Evolutionary conservation across 768 basidiomycete species (phyloP).

Genomic region (Pholiota microspora): DNA sequence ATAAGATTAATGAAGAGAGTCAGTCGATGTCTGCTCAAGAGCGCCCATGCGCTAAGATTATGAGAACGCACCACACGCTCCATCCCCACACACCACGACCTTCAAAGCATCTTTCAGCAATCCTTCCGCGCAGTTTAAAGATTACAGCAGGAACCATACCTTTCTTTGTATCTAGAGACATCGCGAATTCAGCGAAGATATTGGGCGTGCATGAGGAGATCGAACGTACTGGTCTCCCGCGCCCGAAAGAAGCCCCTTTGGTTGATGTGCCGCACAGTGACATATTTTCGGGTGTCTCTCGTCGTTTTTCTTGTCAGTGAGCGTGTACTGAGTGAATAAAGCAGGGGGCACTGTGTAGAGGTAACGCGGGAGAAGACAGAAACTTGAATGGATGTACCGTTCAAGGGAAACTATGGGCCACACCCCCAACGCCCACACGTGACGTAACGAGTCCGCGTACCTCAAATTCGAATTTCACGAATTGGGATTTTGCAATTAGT

Average conservation of each 20-base stretch:
- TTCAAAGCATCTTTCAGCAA: slow-evolving; percentile 19
- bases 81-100: slow-evolving; percentile 94
- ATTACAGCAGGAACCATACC: slow-evolving; percentile 24
- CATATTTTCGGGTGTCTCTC: slow-evolving; percentile 26
- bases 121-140: neutral
- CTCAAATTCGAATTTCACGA: no score
- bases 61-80: slow-evolving; percentile 75
- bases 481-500: neutral
- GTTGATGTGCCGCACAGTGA: slow-evolving; percentile 56
- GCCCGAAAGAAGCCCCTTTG: slow-evolving; percentile 52
- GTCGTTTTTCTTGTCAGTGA: neutral
- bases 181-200: slow-evolving; percentile 5
- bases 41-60: slow-evolving; percentile 10
- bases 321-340: neutral
- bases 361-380: slow-evolving; percentile 5
- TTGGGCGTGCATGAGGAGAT: neutral
- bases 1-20: slow-evolving; percentile 14
- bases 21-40: slow-evolving; percentile 11
- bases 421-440: slow-evolving; percentile 13
- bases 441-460: neutral
- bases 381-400: slow-evolving; percentile 2
- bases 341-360: neutral
- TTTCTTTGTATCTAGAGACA: slow-evolving; percentile 43
- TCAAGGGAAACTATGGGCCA: slow-evolving; percentile 7
- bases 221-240: slow-evolving; percentile 46